phyloP scores from a whole-genome alignment of 169 alveolate species.

The Eimeria brunetti region DNA sequence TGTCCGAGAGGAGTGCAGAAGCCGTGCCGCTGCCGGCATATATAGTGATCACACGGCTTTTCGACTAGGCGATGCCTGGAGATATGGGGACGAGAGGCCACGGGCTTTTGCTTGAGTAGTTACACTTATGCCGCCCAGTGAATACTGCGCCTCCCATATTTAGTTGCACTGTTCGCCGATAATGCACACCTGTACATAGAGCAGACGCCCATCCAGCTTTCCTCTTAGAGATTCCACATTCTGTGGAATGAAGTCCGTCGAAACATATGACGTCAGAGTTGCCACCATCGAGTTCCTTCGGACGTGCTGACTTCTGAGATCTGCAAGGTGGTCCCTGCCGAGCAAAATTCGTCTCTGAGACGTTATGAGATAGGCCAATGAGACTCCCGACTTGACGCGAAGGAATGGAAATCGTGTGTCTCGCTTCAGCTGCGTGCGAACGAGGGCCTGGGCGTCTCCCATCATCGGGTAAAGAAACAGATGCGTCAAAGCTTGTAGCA shows the following conservation, averaged over 20 bases:
- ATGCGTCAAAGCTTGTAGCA: slow-evolving; percentile 55
- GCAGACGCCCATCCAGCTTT: slow-evolving; percentile 53
- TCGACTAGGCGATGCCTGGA: too few species aligned
- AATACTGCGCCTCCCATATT: background rate
- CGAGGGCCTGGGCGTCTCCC: slow-evolving; percentile 72
- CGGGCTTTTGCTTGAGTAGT: background rate
- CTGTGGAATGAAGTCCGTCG: slow-evolving; percentile 70
- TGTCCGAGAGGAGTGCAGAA: background rate
- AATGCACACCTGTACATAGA: slow-evolving; percentile 65
- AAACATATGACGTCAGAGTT: slow-evolving; percentile 53
- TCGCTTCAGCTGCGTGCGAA: slow-evolving; percentile 48
- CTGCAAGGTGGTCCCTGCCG: slow-evolving; percentile 58
- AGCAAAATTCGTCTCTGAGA: slow-evolving; percentile 62
- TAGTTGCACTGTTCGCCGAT: slow-evolving; percentile 64
- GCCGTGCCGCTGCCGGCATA: background rate
- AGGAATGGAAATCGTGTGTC: slow-evolving; percentile 62
- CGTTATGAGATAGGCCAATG: slow-evolving; percentile 35
- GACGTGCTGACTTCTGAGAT: slow-evolving; percentile 58
- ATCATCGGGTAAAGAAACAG: slow-evolving; percentile 48
- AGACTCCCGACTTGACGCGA: slow-evolving; percentile 55
- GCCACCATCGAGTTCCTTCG: slow-evolving; percentile 73
- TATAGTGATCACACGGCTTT: background rate
- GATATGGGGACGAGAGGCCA: background rate
- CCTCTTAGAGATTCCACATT: slow-evolving; percentile 56
- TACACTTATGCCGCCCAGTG: background rate